These are phyloP conservation scores for Colletotrichum spinosum DNA, from an alignment of 2,329 filamentous ascomycete species.

Conservation along the genomic window DNA sequence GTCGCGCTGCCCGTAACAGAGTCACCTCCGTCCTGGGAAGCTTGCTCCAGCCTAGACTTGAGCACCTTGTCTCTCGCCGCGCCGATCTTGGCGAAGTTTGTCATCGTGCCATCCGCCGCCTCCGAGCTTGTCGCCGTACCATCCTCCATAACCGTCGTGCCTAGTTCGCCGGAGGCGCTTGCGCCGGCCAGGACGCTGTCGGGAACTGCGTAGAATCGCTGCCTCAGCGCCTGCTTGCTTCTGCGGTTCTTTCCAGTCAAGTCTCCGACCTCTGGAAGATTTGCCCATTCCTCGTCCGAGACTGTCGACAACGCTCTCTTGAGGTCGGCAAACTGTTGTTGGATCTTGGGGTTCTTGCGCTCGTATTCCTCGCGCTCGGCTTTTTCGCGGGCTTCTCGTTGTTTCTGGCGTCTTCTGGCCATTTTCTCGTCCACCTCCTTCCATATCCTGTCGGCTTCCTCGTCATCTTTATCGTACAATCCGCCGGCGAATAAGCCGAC, in stretches of 20 bases:
- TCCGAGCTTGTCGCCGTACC: conserved; percentile 63
- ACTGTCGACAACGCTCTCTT: conserved; percentile 91
- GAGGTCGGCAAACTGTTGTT: conserved; percentile 95
- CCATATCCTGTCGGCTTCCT: conserved; percentile 97
- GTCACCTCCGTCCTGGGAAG: conserved; percentile 76
- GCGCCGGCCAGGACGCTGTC: conserved; percentile 94
- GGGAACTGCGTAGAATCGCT: conserved; percentile 94
- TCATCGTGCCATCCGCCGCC: conserved; percentile 87
- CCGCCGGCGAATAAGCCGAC: conserved; percentile 95
- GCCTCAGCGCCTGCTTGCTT: conserved; percentile 82
- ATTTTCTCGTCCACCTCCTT: conserved; percentile 97
- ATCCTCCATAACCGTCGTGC: conserved; percentile 89
- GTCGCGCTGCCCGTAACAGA: conserved; percentile 83
- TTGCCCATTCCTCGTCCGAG: conserved; percentile 96
- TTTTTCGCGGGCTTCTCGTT: conserved; percentile 95
- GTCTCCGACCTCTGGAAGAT: conserved; percentile 94
- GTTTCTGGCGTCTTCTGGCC: conserved; percentile 86
- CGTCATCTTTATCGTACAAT: conserved; percentile 96
- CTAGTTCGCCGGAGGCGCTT: conserved; percentile 82
- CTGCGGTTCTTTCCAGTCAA: conserved; percentile 94
- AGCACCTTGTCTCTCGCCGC: conserved; percentile 96
- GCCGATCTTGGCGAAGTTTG: conserved; percentile 97
- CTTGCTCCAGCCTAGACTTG: conserved; percentile 92
- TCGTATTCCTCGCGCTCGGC: conserved; percentile 96
- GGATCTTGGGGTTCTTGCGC: conserved; percentile 96